A percentile compares a stretch with the other conserved stretches of the same genome.
phyloP scores from a whole-genome alignment of 306 rosid species.

The apple (Malus domestica) region ASM211411v1 NC_041805.1:32818501-32819000 shows the following conservation, averaged over 20 bases:
- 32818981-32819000: constrained; percentile 98
- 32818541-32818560: background rate
- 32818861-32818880: constrained; percentile 82
- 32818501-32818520: background rate
- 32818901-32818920: constrained; percentile 51
- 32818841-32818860: constrained; percentile 83
- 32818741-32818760: constrained; percentile 89
- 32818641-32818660: constrained; percentile 98
- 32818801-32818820: constrained; percentile 61
- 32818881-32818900: constrained; percentile 57
- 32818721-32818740: constrained; percentile 68
- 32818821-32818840: constrained; percentile 77
- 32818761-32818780: constrained; percentile 77
- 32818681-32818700: constrained; percentile 81
- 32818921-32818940: constrained; percentile 93
- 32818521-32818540: constrained; percentile 4
- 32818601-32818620: constrained; percentile 19
- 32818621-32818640: constrained; percentile 86
- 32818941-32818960: constrained; percentile 84
- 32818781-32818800: constrained; percentile 70
- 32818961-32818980: constrained; percentile 97
- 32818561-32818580: constrained; percentile 6
- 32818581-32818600: background rate
- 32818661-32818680: constrained; percentile 78
- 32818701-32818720: constrained; percentile 76